Conservation (phyloP, 164 flowering plant genomes). For the Malania oleifera region DNA sequence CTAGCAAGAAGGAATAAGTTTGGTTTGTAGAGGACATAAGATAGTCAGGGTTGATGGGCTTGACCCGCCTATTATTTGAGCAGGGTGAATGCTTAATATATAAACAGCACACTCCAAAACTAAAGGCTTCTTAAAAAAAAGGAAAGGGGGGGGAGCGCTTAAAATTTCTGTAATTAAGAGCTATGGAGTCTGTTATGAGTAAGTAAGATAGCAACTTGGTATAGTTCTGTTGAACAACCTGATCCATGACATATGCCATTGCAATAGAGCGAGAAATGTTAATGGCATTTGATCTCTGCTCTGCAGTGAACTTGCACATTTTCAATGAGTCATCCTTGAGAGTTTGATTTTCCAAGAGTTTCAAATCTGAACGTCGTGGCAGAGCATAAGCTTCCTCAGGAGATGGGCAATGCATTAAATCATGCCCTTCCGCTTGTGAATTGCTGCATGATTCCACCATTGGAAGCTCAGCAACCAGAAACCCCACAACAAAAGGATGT, state of each 20-base stretch:
- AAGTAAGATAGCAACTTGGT: too few relatives aligned
- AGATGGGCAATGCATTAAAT: slow-evolving; percentile 22
- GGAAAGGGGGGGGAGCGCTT: too few relatives aligned
- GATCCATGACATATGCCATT: slow-evolving; percentile 96
- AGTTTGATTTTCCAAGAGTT: slow-evolving; percentile 34
- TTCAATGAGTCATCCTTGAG: slow-evolving; percentile 25
- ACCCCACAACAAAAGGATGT: slow-evolving; percentile 90
- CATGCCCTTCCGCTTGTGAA: slow-evolving; percentile 21
- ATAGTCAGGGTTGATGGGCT: too few relatives aligned
- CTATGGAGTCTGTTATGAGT: too few relatives aligned
- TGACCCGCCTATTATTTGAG: too few relatives aligned
- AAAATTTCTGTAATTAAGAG: too few relatives aligned
- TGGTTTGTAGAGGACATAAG: too few relatives aligned
- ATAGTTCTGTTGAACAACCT: slow-evolving; percentile 69
- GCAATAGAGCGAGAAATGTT: slow-evolving; percentile 77
- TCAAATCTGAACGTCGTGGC: slow-evolving; percentile 27
- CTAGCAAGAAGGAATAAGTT: too few relatives aligned
- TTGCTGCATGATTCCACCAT: slow-evolving; percentile 17
- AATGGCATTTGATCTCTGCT: slow-evolving; percentile 64
- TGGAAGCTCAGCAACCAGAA: slow-evolving; percentile 92
- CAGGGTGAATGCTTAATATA: too few relatives aligned
- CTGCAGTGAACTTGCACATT: slow-evolving; percentile 41
- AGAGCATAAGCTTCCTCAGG: slow-evolving; percentile 33
- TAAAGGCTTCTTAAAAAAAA: too few relatives aligned
- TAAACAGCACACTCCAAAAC: too few relatives aligned